These are phyloP conservation scores for Fusarium aywerte DNA, from an alignment of 2,329 filamentous ascomycete genomes.

Conservation along the genomic window DNA sequence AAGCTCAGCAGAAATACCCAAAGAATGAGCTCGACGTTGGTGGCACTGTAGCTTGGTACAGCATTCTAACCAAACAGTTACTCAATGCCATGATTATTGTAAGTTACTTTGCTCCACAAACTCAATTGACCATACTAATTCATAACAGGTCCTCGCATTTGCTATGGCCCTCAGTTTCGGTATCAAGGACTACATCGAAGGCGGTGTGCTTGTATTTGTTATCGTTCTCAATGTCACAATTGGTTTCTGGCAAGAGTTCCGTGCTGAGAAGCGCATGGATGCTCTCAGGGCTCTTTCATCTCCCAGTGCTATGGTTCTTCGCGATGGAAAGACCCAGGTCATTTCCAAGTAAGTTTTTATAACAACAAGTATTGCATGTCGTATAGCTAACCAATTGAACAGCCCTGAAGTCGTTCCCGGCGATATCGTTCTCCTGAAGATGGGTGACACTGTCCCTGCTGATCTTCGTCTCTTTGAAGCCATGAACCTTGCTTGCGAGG, in stretches of 20 bases:
- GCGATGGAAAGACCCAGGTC: slow-evolving; percentile 67
- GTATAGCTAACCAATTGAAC: slow-evolving; percentile 24
- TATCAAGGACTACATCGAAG: slow-evolving; percentile 74
- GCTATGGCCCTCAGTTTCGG: slow-evolving; percentile 79
- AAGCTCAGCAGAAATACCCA: slow-evolving; percentile 69
- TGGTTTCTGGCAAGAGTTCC: slow-evolving; percentile 73
- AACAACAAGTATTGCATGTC: not conserved
- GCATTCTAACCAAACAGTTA: slow-evolving; percentile 77
- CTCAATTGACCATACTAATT: slow-evolving; percentile 1
- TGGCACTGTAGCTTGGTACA: slow-evolving; percentile 74
- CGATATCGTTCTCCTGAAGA: slow-evolving; percentile 74
- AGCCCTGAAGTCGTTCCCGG: slow-evolving; percentile 75
- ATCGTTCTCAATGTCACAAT: slow-evolving; percentile 76
- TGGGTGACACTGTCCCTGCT: slow-evolving; percentile 79
- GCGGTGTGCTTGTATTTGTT: slow-evolving; percentile 73
- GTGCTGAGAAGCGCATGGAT: slow-evolving; percentile 74
- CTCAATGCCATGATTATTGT: slow-evolving; percentile 82
- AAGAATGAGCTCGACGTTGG: slow-evolving; percentile 77
- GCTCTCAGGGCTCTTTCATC: slow-evolving; percentile 69
- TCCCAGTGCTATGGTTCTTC: slow-evolving; percentile 70
- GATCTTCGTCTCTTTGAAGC: slow-evolving; percentile 76
- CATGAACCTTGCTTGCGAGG: slow-evolving; percentile 84
- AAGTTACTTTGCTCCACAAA: slow-evolving; percentile 45
- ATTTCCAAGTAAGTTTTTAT: slow-evolving; percentile 63
- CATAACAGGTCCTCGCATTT: slow-evolving; percentile 75